Evolutionary conservation across 495 filamentous ascomycete genomes (phyloP).

Genomic region (Annulohypoxylon moriforme): DNA sequence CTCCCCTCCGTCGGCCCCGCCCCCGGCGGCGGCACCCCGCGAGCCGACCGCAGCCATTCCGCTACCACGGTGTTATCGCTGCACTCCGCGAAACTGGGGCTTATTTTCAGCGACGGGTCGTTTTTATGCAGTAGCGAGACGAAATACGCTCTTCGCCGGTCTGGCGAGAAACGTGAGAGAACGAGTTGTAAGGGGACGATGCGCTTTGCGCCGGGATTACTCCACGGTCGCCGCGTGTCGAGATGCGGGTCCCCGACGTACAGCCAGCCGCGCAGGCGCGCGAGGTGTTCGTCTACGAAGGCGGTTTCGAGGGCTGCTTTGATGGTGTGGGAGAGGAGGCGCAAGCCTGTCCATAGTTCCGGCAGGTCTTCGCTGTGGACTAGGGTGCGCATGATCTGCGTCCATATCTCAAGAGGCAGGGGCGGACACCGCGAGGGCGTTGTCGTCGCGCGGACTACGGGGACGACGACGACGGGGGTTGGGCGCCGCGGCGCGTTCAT

Average conservation of each 20-base stretch:
- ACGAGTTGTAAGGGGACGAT: constrained; percentile 12
- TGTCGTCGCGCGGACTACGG: background rate
- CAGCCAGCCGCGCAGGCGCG: constrained; percentile 24
- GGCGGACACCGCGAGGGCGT: constrained; percentile 25
- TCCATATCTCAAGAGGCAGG: constrained; percentile 36
- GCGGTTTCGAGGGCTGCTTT: constrained; percentile 33
- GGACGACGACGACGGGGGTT: background rate
- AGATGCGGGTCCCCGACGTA: constrained; percentile 28
- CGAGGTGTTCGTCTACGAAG: constrained; percentile 33
- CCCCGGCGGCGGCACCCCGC: constrained; percentile 25
- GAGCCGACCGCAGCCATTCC: constrained; percentile 32
- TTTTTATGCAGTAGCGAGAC: constrained; percentile 16
- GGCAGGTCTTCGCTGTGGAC: constrained; percentile 27
- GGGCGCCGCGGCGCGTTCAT: constrained; percentile 22
- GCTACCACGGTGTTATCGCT: constrained; percentile 30
- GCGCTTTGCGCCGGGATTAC: background rate
- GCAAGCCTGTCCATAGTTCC: constrained; percentile 21
- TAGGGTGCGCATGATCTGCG: constrained; percentile 28
- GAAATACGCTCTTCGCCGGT: constrained; percentile 28
- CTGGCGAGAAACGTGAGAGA: constrained; percentile 26
- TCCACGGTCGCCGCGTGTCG: background rate
- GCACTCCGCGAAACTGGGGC: constrained; percentile 20
- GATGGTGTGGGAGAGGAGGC: constrained; percentile 28
- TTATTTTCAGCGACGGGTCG: constrained; percentile 11
- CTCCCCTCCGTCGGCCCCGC: constrained; percentile 16